These are phyloP conservation scores for Exophiala viscosa DNA, from an alignment of 2,329 filamentous ascomycete genomes.

Conservation along the genomic window DNA sequence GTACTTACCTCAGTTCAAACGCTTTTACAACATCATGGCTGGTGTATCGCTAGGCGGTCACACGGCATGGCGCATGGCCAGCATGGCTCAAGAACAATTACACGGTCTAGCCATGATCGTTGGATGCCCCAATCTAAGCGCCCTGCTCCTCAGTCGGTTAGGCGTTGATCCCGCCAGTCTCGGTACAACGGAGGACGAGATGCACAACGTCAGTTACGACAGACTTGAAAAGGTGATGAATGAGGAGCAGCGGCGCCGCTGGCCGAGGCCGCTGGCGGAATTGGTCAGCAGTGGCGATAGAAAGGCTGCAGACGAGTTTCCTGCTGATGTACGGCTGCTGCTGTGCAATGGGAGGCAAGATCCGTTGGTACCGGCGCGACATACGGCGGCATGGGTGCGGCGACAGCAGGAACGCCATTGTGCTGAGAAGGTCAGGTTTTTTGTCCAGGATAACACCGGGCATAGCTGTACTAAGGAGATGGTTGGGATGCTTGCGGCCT, in stretches of 20 bases:
- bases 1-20: constrained; percentile 3
- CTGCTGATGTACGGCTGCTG: neutral
- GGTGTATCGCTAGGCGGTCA: constrained; percentile 1
- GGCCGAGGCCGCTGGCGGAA: neutral
- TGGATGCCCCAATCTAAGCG: neutral
- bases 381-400: neutral
- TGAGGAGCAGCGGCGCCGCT: neutral
- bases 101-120: constrained; percentile 1
- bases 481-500: neutral
- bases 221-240: neutral
- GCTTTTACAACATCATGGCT: constrained; percentile 4
- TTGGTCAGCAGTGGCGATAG: neutral
- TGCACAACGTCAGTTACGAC: neutral
- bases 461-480: constrained; percentile 8
- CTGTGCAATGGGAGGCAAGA: neutral
- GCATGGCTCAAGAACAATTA: neutral
- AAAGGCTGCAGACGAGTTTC: neutral
- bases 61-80: constrained; percentile 3
- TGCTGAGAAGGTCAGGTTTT: neutral
- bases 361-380: neutral
- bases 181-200: neutral
- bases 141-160: neutral
- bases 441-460: constrained; percentile 3
- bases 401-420: neutral
- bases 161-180: neutral